Conservation (phyloP, 140 eudicot species). For the Anethum foeniculum region DNA sequence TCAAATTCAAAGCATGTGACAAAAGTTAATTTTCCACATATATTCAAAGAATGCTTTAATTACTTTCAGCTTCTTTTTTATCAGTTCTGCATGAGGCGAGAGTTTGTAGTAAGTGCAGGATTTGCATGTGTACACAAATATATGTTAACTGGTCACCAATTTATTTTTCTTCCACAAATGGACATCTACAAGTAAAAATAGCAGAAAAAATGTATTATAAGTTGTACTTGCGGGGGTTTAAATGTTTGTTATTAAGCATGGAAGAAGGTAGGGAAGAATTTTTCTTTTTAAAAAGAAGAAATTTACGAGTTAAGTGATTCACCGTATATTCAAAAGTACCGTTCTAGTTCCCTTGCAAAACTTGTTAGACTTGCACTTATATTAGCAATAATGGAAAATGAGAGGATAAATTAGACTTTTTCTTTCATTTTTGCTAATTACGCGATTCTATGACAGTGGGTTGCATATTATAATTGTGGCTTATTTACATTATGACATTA, state of each 20-base stretch:
- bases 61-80: not conserved
- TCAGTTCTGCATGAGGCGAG: not conserved
- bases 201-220: not conserved
- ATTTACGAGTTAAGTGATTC: not conserved
- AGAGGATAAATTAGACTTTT: not conserved
- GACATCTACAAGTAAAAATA: not conserved
- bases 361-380: not conserved
- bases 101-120: not conserved
- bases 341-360: not conserved
- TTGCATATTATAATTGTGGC: not conserved
- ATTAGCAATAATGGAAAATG: not conserved
- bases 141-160: not conserved
- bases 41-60: not conserved
- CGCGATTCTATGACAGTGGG: not conserved
- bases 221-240: not conserved
- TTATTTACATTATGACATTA: not conserved
- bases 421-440: not conserved
- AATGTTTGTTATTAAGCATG: not conserved
- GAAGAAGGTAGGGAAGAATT: not conserved
- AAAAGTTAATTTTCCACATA: not conserved
- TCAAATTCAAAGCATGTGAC: not conserved
- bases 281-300: not conserved
- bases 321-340: not conserved
- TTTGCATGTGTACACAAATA: not conserved
- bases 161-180: not conserved